phyloP scores from a whole-genome alignment of 495 filamentous ascomycete genomes.

The Hypoxylon lenormandii region DNA sequence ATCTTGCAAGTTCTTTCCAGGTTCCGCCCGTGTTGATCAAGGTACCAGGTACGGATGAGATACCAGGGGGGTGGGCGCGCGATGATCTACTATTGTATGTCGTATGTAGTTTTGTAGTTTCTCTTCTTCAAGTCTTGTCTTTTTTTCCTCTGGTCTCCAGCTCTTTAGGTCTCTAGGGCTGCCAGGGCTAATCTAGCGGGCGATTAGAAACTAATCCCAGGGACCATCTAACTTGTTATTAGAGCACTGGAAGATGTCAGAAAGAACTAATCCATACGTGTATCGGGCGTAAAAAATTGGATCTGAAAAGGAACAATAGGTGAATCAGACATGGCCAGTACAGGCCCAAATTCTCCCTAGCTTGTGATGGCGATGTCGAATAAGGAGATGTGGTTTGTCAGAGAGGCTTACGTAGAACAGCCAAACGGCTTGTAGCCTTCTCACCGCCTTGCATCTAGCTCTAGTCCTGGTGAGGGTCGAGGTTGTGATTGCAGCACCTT shows the following conservation, averaged over 20 bases:
- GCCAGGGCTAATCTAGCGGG: constrained; percentile 39
- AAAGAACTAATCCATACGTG: constrained; percentile 24
- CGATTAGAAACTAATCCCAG: constrained; percentile 31
- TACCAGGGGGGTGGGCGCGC: constrained; percentile 13
- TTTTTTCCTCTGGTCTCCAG: no score
- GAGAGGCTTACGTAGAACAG: constrained; percentile 44
- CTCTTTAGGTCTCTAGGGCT: constrained; percentile 19
- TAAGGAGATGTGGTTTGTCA: constrained; percentile 46
- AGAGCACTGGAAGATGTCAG: constrained; percentile 17
- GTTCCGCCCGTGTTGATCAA: constrained; percentile 25
- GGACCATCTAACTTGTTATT: constrained; percentile 34
- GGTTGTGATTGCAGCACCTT: constrained; percentile 45
- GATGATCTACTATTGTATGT: no score
- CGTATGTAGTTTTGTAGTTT: no score
- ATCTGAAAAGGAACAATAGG: constrained; percentile 24
- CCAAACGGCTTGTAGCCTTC: constrained; percentile 50
- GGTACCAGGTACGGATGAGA: constrained; percentile 40
- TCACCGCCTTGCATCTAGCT: constrained; percentile 51
- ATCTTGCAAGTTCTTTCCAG: constrained; percentile 43
- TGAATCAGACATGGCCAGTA: constrained; percentile 31
- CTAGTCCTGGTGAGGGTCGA: constrained; percentile 37
- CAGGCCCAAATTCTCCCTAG: constrained; percentile 32
- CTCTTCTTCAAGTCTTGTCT: no score
- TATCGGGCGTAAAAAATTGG: constrained; percentile 36
- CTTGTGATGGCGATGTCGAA: constrained; percentile 40